phyloP scores from a whole-genome alignment of 306 rosid genomes.

The Vigna radiata region DNA sequence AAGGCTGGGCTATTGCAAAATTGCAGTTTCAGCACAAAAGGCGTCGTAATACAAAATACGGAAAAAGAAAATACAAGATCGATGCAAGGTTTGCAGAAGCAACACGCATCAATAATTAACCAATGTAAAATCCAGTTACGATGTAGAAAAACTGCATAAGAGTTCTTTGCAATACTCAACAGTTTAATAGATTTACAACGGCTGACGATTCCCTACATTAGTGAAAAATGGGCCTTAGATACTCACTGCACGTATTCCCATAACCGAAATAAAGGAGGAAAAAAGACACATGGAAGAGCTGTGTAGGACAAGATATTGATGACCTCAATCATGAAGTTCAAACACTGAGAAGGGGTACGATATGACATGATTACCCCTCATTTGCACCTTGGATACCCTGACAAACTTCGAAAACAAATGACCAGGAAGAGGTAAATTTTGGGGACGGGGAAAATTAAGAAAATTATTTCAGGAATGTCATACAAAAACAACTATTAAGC shows the following conservation, averaged over 20 bases:
- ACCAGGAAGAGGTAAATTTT: slow-evolving; percentile 44
- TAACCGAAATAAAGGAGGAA: slow-evolving; percentile 5
- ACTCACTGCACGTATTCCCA: slow-evolving; percentile 43
- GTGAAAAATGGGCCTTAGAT: slow-evolving; percentile 51
- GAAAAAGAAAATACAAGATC: background rate
- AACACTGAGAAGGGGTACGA: slow-evolving; percentile 37
- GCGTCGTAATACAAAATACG: background rate
- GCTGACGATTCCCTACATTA: slow-evolving; percentile 46
- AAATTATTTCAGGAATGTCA: slow-evolving; percentile 60
- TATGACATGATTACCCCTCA: slow-evolving; percentile 32
- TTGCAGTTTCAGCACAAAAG: background rate
- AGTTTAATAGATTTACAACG: slow-evolving; percentile 55
- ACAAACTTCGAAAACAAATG: slow-evolving; percentile 34
- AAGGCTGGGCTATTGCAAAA: background rate
- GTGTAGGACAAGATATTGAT: slow-evolving; percentile 51
- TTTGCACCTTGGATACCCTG: slow-evolving; percentile 17
- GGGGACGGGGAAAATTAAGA: slow-evolving; percentile 50
- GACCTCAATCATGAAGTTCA: slow-evolving; percentile 57
- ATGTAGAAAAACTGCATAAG: slow-evolving; percentile 1
- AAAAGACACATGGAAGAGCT: slow-evolving; percentile 28
- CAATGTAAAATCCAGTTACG: background rate
- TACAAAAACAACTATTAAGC: slow-evolving; percentile 59
- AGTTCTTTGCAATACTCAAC: slow-evolving; percentile 35
- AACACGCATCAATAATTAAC: background rate
- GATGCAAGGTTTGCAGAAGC: background rate